A percentile compares a stretch with the other conserved stretches of the same genome.
Evolutionary conservation across 139 green algal genomes (phyloP).

Genomic region (Chlorella sorokiniana): DNA sequence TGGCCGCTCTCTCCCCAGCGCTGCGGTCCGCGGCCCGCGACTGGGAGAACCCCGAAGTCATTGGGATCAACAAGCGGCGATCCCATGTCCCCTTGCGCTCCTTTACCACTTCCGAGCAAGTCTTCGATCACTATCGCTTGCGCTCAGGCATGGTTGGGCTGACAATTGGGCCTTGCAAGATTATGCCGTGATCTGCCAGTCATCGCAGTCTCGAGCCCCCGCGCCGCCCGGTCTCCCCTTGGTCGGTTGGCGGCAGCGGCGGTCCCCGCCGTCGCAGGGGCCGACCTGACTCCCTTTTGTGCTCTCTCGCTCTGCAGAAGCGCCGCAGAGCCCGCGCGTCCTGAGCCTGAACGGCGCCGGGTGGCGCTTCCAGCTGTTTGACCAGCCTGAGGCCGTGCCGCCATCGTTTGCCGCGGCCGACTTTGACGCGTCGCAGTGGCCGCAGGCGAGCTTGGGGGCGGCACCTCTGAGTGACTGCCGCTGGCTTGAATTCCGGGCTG

Average conservation of each 20-base stretch:
- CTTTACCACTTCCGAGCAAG: conserved; percentile 39
- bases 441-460: conserved; percentile 22
- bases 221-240: too few species aligned
- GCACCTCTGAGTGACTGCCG: too few species aligned
- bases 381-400: conserved; percentile 59
- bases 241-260: not conserved
- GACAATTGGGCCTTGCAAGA: not conserved
- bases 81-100: conserved; percentile 70
- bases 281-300: not conserved
- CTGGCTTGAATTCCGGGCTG: too few species aligned
- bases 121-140: conserved; percentile 4
- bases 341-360: conserved; percentile 53
- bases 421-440: conserved; percentile 60
- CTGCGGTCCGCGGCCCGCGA: conserved; percentile 34
- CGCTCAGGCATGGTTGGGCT: not conserved
- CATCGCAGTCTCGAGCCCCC: too few species aligned
- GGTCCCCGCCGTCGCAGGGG: not conserved
- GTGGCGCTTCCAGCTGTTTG: conserved; percentile 74
- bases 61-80: conserved; percentile 67
- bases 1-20: too few species aligned
- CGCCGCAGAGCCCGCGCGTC: not conserved
- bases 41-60: conserved; percentile 77
- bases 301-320: not conserved
- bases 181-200: not conserved
- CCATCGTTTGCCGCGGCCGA: conserved; percentile 42